Base-by-base conservation (phyloP, 768 basidiomycete genomes). In the Gautieria morchelliformis region DNA sequence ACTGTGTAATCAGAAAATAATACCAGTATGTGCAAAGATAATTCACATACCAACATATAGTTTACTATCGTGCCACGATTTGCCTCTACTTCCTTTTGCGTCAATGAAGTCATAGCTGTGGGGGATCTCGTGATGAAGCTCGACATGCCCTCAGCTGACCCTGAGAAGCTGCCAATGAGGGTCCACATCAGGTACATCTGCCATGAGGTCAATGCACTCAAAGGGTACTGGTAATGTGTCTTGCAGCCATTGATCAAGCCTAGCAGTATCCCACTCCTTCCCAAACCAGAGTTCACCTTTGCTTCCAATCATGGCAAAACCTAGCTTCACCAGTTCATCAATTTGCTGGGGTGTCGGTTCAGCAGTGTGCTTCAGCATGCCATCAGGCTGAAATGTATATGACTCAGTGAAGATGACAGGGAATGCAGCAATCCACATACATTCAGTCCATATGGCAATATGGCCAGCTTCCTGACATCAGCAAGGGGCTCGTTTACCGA, bases 371-470 rank as follows among this genome's bases (percentile, higher is more conserved):
- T 40, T 40, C 39, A 40, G 17, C 9, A 9, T 9, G 39, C 39
- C 39, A 40, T 40, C 39, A 9, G 39, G 9, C 39, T 40, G 39
- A 40, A 40, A 9, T 9, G 39, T 40, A 40, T 40, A 40, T 9
- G 39, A 40, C 39, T 40, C n/a, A n/a, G n/a, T n/a, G n/a, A n/a
- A n/a, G n/a, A 40, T 9, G 39, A 59, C 27, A 44, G 17, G 41
- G 52, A 15, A 46, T n/a, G 41, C 24, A 42, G 40, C 24, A 47
- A 12, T 37, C 51, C 37, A 50, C 39, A 17, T 40, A 40, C 39
- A 40, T 40, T 17, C 9, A 52, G 49, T 3, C 61, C 60, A 49
- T 68, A 66, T 8, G 68, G 17, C 61, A 67, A 66, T 8, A 61
- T 65, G n/a, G 54, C 53, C 19, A 62, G 3, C 53, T 57, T 66